These are phyloP conservation scores for Microcyclospora pomicola DNA, from an alignment of 2,329 filamentous ascomycete genomes.

Conservation along the genomic window DNA sequence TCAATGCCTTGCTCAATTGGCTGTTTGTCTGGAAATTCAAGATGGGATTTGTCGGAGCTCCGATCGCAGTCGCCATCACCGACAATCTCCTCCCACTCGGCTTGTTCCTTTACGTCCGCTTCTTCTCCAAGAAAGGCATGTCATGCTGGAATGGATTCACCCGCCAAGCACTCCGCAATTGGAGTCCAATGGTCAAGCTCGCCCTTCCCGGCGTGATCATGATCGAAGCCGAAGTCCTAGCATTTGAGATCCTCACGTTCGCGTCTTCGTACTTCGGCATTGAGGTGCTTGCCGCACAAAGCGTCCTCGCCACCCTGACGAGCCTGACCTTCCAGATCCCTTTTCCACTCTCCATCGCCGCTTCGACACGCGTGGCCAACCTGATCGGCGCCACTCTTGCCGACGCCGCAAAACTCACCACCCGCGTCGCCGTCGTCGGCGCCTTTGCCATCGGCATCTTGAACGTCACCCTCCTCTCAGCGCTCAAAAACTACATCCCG, in stretches of 20 bases:
- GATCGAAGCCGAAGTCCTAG: conserved; percentile 83
- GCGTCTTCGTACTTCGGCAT: conserved; percentile 65
- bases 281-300: conserved; percentile 66
- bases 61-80: conserved; percentile 59
- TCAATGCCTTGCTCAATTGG: conserved; percentile 71
- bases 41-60: conserved; percentile 62
- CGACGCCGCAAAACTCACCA: conserved; percentile 62
- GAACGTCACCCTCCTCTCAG: conserved; percentile 57
- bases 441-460: conserved; percentile 59
- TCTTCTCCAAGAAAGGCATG: conserved; percentile 44
- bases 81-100: conserved; percentile 58
- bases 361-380: conserved; percentile 78
- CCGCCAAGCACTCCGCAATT: conserved; percentile 52
- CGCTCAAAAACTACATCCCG: conserved; percentile 61
- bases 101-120: conserved; percentile 58
- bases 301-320: conserved; percentile 10
- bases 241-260: conserved; percentile 83
- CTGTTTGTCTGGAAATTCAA: conserved; percentile 55
- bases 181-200: conserved; percentile 71
- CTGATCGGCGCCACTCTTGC: conserved; percentile 75
- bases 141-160: conserved; percentile 71
- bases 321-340: conserved; percentile 32
- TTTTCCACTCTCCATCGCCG: conserved; percentile 79
- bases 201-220: conserved; percentile 80
- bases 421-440: conserved; percentile 56